Base-by-base conservation (phyloP, 208 protist genomes). In the Balamuthia mandrillaris region DNA sequence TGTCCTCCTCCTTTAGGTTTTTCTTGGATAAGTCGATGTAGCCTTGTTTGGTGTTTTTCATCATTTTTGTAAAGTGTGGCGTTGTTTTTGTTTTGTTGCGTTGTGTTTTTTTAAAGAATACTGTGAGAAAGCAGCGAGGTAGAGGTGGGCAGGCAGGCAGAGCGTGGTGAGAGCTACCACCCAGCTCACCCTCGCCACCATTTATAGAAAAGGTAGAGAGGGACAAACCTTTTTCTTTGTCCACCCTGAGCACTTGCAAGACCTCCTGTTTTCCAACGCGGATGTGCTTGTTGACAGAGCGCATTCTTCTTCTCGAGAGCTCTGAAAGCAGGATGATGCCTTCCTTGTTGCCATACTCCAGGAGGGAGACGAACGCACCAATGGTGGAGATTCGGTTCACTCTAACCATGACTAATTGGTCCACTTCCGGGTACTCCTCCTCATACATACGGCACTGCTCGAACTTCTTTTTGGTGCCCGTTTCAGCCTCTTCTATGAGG, bases 171-270 rank as follows among this genome's bases (percentile, higher is more conserved):
- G 18, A 29, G 54, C 24, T 9, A 90, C 89, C 84, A 56, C 94
- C 94, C 39, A 95, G 92, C 88, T 97, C 99, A 51, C 96, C 96
- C 88, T 98, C 97, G 78, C 95, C 96, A 89, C 95, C 91, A 89
- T 27, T 98, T 96, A 90, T 99, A 99, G 12, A 97, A 99, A 4
- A 99, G 89, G 94, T 99, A 97, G 90, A 99, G 98, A n/a, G n/a
- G n/a, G n/a, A n/a, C 87, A 99, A 99, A 35, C 98, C 96, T 87
- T 99, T 99, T 44, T 98, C 97, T 87, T 96, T 94, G 88, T 99
- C 98, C 60, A 99, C 98, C 88, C 98, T 95, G 60, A 99, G 94
- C 14, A 99, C 98, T 84, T 98, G 94, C 2, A 97, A 96, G 45
- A 96, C 95, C 89, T 99, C 98, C 49, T 93, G 94, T 29, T 93